Base-by-base conservation (phyloP, 176 grass and related monocot genomes). In the Pharus latifolius region DNA sequence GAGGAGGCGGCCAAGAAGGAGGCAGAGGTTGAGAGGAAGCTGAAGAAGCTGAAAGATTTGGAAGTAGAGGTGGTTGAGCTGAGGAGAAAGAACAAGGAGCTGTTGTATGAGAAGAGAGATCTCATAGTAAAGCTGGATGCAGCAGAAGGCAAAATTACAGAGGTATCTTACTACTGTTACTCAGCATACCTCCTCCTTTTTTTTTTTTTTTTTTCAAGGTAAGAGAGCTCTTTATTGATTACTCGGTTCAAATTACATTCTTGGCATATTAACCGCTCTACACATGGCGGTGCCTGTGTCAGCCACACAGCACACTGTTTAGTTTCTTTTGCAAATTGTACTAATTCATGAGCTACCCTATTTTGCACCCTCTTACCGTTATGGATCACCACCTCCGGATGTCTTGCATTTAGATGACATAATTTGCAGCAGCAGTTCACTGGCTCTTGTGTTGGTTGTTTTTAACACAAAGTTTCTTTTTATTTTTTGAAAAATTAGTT, bases 31-130 rank as follows among this genome's bases (percentile, higher is more conserved):
- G 72, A 91, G 25, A 77, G 41, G 53, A 99, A 94, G 90, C 79
- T 99, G 29, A 99, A 84, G 72, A 86, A 83, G 56, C 85, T 91
- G 17, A 85, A 79, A 57, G 72, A 94, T 2, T n/a, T 94, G 72
- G 89, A 97, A 27, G 67, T 97, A 16, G 90, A 99, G 42, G 87
- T 94, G 30, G 46, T 91, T 77, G 95, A 99, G 79, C 60, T 94
- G 64, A 85, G 95, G 48, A 84, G 90, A 74, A 99, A 88, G 79
- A 91, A 85, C 32, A 99, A 91, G 84, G 95, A 99, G 64, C 69
- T 99, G 48, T 53, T 94, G 68, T 91, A 94, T 6, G 84, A 91
- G 68, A 99, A 99, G 83, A 92, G 95, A 64, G 95, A 99, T 47
- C 90, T 91, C 52, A 42, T 81, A 44, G 51, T 99, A 23, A 99